phyloP scores from a whole-genome alignment of 352 stramenopile species.

The Pythium rhizo-oryzae region DNA sequence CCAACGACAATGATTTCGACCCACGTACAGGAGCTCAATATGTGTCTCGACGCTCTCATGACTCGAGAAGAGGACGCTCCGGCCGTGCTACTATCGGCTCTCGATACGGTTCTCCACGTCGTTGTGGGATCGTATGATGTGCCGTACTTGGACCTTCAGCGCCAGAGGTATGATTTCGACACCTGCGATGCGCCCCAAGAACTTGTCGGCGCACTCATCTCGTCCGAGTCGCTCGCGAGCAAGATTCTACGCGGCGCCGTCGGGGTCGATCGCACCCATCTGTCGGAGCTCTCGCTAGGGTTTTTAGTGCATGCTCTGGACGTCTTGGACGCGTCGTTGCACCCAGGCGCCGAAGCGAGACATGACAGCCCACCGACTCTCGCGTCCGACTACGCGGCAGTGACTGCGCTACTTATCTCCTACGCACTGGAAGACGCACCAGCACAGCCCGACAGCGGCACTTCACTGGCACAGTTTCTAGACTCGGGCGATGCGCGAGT shows the following conservation, averaged over 20 bases:
- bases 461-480: conserved; percentile 36
- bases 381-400: conserved; percentile 33
- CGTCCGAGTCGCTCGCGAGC: conserved; percentile 36
- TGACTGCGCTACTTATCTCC: conserved; percentile 36
- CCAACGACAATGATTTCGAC: neutral
- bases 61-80: conserved; percentile 34
- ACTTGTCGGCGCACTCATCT: conserved; percentile 19
- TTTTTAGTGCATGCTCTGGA: conserved; percentile 46
- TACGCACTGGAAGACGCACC: conserved; percentile 16
- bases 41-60: conserved; percentile 36
- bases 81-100: conserved; percentile 32
- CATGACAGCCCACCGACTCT: conserved; percentile 30
- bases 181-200: conserved; percentile 16
- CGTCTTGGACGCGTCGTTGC: conserved; percentile 28
- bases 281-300: conserved; percentile 27
- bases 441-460: conserved; percentile 3
- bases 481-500: conserved; percentile 47
- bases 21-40: conserved; percentile 40
- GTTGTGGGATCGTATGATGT: conserved; percentile 36
- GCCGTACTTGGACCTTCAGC: conserved; percentile 40
- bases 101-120: conserved; percentile 36
- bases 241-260: conserved; percentile 39
- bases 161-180: conserved; percentile 30
- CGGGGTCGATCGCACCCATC: conserved; percentile 33
- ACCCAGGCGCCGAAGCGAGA: too few species aligned